Conservation (phyloP, 768 basidiomycete species). For the Boletus sp. region DNA sequence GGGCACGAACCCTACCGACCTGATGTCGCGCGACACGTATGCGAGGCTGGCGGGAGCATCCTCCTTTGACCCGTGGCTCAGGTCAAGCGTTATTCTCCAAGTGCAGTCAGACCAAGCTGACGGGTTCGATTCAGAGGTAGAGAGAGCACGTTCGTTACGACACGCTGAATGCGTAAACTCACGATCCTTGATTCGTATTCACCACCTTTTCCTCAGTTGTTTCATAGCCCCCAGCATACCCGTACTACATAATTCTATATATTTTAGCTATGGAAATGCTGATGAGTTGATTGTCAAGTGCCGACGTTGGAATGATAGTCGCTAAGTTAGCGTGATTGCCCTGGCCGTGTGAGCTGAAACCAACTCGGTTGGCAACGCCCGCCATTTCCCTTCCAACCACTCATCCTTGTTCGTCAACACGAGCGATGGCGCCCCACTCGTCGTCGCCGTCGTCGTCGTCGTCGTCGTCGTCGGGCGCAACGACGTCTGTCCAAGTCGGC, state of each 20-base stretch:
- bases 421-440: slow-evolving; percentile 68
- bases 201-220: slow-evolving; percentile 11
- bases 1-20: neutral
- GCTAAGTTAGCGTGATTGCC: neutral
- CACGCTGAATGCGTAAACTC: slow-evolving; percentile 21
- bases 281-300: slow-evolving; percentile 1
- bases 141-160: slow-evolving; percentile 26
- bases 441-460: slow-evolving; percentile 59
- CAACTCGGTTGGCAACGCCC: slow-evolving; percentile 26
- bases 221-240: slow-evolving; percentile 30
- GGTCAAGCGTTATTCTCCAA: slow-evolving; percentile 11
- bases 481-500: slow-evolving; percentile 95
- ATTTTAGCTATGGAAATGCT: slow-evolving; percentile 8
- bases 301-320: slow-evolving; percentile 2
- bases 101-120: slow-evolving; percentile 7
- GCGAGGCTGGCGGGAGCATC: slow-evolving; percentile 12
- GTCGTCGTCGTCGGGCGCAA: slow-evolving; percentile 54
- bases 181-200: slow-evolving; percentile 30
- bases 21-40: slow-evolving; percentile 7
- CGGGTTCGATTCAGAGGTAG: slow-evolving; percentile 1
- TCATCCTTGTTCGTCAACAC: slow-evolving; percentile 8
- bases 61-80: slow-evolving; percentile 10
- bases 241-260: slow-evolving; percentile 33
- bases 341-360: slow-evolving; percentile 26
- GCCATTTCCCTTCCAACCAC: slow-evolving; percentile 27